Percentiles rank a stretch among this genome's conserved stretches.
These are phyloP conservation scores for Melocanna baccifera DNA, from an alignment of 176 grass and related monocot species.

Conservation along the genomic window DNA sequence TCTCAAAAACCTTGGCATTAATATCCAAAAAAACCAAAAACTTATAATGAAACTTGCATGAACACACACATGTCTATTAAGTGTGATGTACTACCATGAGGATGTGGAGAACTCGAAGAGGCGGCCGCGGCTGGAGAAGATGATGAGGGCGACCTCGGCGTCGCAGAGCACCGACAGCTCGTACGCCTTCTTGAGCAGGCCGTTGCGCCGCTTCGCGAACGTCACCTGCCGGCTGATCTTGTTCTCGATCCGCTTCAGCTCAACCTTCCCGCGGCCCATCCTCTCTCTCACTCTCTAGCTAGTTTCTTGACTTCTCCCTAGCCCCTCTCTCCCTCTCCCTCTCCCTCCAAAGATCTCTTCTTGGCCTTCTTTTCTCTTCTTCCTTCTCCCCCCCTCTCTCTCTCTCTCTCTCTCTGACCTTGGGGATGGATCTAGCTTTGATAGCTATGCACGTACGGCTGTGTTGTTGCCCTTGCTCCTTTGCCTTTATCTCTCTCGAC, in stretches of 20 bases:
- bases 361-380: not conserved
- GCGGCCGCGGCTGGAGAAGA: conserved; percentile 88
- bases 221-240: conserved; percentile 99
- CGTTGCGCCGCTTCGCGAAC: conserved; percentile 89
- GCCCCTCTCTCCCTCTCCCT: not conserved
- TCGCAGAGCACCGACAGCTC: conserved; percentile 93
- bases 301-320: not conserved
- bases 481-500: conserved; percentile 3
- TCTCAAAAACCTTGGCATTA: not conserved
- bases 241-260: conserved; percentile 98
- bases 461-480: not conserved
- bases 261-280: conserved; percentile 55
- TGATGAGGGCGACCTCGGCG: conserved; percentile 90
- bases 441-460: not conserved
- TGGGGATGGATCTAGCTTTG: too few relatives aligned
- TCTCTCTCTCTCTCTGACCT: too few relatives aligned
- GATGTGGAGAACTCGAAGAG: conserved; percentile 94
- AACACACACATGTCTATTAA: not conserved
- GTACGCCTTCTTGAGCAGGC: conserved; percentile 91
- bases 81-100: conserved; percentile 36
- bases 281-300: not conserved
- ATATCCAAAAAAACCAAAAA: not conserved
- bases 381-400: not conserved
- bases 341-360: not conserved
- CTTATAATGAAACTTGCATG: not conserved